Conservation (phyloP, 768 basidiomycete genomes). For the Tephrocybe sp. region DNA sequence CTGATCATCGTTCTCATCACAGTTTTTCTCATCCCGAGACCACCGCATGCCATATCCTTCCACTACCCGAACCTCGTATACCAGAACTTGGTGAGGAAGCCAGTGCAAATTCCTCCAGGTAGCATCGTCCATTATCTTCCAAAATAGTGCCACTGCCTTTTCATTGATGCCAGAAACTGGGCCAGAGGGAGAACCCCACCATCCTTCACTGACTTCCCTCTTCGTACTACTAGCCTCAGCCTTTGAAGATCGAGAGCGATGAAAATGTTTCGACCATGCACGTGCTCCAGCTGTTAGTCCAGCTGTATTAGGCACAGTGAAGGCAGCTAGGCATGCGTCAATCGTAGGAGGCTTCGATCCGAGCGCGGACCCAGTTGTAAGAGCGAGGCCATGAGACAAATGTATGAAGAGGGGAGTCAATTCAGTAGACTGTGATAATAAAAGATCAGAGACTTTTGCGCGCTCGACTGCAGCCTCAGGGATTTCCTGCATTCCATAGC, state of each 20-base stretch:
- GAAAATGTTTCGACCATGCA: constrained; percentile 67
- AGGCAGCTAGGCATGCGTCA: constrained; percentile 51
- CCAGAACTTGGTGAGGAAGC: constrained; percentile 59
- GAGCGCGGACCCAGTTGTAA: constrained; percentile 58
- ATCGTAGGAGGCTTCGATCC: constrained; percentile 45
- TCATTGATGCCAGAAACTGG: constrained; percentile 52
- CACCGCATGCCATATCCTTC: constrained; percentile 71
- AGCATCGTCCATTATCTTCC: constrained; percentile 47
- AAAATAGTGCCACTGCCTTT: constrained; percentile 47
- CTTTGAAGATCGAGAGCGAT: constrained; percentile 39
- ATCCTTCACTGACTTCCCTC: constrained; percentile 35
- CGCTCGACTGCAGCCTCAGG: constrained; percentile 37
- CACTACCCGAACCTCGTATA: constrained; percentile 56
- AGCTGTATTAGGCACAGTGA: constrained; percentile 44
- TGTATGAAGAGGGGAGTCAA: constrained; percentile 38
- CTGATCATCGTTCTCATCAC: constrained; percentile 7
- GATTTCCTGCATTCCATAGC: constrained; percentile 44
- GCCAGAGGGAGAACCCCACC: constrained; percentile 61
- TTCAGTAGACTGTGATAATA: background rate
- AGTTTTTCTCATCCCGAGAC: constrained; percentile 44
- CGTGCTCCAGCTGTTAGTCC: constrained; percentile 57
- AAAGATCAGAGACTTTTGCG: constrained; percentile 22
- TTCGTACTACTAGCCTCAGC: constrained; percentile 14
- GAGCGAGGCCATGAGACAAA: constrained; percentile 51
- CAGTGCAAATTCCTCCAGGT: constrained; percentile 67